phyloP scores from a whole-genome alignment of 2,329 filamentous ascomycete species.

The Fusarium sp. region DNA sequence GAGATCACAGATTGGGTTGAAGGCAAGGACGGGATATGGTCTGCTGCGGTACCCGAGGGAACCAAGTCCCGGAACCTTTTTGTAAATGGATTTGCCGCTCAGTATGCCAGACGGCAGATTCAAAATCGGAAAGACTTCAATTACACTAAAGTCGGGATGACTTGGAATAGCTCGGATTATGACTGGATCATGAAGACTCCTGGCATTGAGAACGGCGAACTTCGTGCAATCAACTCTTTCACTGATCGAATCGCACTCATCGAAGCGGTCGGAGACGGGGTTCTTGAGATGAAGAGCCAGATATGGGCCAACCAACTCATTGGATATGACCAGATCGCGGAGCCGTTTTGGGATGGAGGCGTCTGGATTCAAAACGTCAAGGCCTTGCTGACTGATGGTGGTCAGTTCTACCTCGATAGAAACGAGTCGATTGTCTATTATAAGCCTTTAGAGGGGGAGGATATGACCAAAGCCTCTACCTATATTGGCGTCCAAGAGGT shows the following conservation, averaged over 20 bases:
- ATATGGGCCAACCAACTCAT: constrained; percentile 19
- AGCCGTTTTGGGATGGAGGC: constrained; percentile 16
- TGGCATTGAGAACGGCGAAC: constrained; percentile 5
- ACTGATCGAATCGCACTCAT: background rate
- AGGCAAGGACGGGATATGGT: background rate
- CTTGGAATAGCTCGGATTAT: constrained; percentile 9
- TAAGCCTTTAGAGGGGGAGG: background rate
- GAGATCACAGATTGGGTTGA: background rate
- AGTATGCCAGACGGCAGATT: constrained; percentile 7
- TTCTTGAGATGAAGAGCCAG: background rate
- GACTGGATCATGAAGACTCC: constrained; percentile 2
- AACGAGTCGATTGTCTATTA: background rate
- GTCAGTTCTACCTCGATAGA: constrained; percentile 10
- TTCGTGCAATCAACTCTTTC: constrained; percentile 9
- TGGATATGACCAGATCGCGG: constrained; percentile 10
- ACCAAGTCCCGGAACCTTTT: constrained; percentile 3
- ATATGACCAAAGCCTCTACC: background rate
- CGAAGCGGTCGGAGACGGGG: background rate
- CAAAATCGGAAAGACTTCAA: background rate
- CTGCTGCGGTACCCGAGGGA: background rate
- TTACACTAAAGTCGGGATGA: background rate
- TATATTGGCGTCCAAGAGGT: background rate
- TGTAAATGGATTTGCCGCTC: background rate
- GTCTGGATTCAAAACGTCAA: constrained; percentile 11
- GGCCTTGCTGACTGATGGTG: background rate